Evolutionary conservation across 805 yeast species (phyloP), one percentile per base, ranked within the genome.

Genomic region (Isabelozyma rhagii): DNA sequence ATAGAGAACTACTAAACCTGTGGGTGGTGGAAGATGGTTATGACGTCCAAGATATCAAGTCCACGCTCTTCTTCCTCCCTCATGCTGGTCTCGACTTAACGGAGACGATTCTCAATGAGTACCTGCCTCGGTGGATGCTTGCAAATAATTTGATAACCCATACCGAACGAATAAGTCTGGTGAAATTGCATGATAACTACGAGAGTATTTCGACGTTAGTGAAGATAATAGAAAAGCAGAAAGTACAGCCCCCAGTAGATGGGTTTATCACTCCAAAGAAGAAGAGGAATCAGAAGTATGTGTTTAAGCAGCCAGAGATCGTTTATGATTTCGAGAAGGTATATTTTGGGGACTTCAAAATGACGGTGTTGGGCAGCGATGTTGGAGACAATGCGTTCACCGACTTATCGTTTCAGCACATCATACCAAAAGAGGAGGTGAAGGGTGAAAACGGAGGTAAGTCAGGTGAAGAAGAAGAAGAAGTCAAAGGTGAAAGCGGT

Each of bases 31-130:
- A 62, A 50, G 57, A 54, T 5, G 52, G 60, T 18, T 56, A 48
- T 14, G 44, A 48, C 13, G 44, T 31, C 14, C 46, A 17, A 28
- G 14, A 14, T 46, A 47, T 8, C 41, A 53, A 0, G 15, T 44
- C 52, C 1, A 68, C 75, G 0, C 64, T 88, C 2, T 85, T 71
- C 61, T 87, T 81, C 58, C 71, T 88, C 44, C 96, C 96, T 0
- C 96, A 88, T 67, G 93, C 92, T 0, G 89, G 90, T 1, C 64
- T 85, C 39, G 71, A 63, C 14, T 57, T 83, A 14, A 79, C 85
- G 1, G 76, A 81, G 40, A n/a, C 25, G 1, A 53, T 82, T 1
- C 46, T 82, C 10, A 41, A 41, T 2, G 21, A 49, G 0, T 62
- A 67, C 18, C 27, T 59, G 34, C 82, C 85, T 2, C 47, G 41